Base-by-base conservation (phyloP, 1,284 basidiomycete species). In the Boletus austroedulis region DNA sequence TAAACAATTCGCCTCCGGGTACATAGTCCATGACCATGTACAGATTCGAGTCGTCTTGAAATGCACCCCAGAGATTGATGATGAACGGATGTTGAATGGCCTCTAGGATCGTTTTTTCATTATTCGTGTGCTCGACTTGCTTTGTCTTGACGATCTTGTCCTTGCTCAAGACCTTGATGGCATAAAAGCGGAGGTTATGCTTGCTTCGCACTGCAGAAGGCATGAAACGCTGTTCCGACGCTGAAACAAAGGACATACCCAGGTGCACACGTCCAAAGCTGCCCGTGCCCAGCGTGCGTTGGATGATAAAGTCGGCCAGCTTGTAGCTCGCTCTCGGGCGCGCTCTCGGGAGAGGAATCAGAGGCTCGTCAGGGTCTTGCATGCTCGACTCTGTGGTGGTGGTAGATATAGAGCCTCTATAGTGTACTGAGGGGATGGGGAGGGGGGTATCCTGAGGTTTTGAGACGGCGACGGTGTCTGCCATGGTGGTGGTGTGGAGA, bases 1-100 rank as follows among this genome's bases (percentile, higher is more conserved):
- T 92, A 73, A 99, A 99, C 9, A 99, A 80, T 75, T 99, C 96
- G 21, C 96, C 96, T 23, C 96, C 96, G 0, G 95, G 94, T 5
- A 99, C 96, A 72, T 98, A 99, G 77, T 99, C 97, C 96, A 99
- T 98, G 58, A 99, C 95, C 95, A 99, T 98, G 80, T 97, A 99
- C 15, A 99, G 79, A 72, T 98, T 98, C 47, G 91, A 82, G 12
- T 86, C 78, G 68, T 98, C 96, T 67, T 97, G 94, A 77, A 99
- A 99, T 1, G 93, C 92, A 28, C 96, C 97, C 96, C 96, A 99
- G 7, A 99, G 84, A 70, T 98, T 99, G 78, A 99, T 89, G 63
- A 99, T 90, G 77, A 99, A 99, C 3, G 95, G 92, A 74, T 98
- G 95, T 53, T 95, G 87, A 0, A 97, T 92, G 29, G 86, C 83